phyloP scores from a whole-genome alignment of 805 yeast genomes.

The Candida suzukii region DNA sequence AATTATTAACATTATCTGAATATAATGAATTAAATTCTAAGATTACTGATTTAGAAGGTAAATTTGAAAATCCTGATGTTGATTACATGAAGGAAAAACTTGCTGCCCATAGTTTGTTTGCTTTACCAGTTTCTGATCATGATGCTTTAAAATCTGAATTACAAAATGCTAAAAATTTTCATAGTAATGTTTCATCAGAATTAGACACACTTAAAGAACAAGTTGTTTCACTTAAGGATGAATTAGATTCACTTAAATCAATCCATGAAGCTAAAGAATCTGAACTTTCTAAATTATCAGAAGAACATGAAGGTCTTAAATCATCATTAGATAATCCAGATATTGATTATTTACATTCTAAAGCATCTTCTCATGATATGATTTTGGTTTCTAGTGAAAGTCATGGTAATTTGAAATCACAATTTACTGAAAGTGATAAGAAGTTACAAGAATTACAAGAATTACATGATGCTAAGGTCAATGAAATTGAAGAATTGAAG shows the following conservation, averaged over 20 bases:
- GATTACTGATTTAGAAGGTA: too few species aligned
- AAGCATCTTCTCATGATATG: conserved; percentile 12
- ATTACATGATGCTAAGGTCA: background rate
- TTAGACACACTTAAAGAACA: background rate
- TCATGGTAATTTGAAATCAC: conserved; percentile 1
- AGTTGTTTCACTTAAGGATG: background rate
- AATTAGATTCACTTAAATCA: background rate
- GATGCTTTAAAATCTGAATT: background rate
- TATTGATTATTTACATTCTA: conserved; percentile 12
- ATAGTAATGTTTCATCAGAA: background rate
- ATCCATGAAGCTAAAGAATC: background rate
- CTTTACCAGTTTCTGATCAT: conserved; percentile 6
- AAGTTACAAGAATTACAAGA: background rate
- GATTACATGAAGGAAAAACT: conserved; percentile 25
- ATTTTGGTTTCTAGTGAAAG: conserved; percentile 16
- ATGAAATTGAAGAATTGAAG: background rate
- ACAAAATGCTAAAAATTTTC: background rate
- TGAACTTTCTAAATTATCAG: background rate
- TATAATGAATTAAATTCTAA: conserved; percentile 1
- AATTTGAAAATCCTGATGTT: background rate
- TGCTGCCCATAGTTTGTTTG: conserved; percentile 4
- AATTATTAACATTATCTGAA: background rate
- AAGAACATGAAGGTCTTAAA: background rate
- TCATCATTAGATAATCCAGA: conserved; percentile 17
- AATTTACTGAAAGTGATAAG: background rate